Conservation (phyloP, 2,329 filamentous ascomycete genomes). For the Alternaria ethzedia region DNA sequence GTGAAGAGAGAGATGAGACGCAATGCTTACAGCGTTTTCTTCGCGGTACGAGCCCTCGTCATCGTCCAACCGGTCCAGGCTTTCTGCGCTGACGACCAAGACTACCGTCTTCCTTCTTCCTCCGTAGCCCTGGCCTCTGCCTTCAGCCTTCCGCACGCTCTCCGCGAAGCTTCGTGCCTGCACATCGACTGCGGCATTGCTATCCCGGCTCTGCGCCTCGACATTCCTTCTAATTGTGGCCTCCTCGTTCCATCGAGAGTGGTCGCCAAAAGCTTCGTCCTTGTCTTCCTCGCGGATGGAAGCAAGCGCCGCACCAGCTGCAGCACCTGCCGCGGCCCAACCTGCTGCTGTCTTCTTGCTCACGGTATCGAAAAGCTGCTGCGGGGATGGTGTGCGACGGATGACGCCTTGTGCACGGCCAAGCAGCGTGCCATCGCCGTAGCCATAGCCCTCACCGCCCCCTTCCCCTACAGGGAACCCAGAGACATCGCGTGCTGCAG, state of each 20-base stretch:
- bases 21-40: conserved; percentile 77
- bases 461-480: conserved; percentile 35
- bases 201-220: conserved; percentile 46
- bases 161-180: conserved; percentile 43
- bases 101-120: conserved; percentile 73
- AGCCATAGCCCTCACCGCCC: conserved; percentile 20
- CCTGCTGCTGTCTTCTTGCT: conserved; percentile 82
- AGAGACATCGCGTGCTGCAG: conserved; percentile 23
- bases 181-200: conserved; percentile 38
- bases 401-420: conserved; percentile 81
- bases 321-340: conserved; percentile 81
- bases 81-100: conserved; percentile 84
- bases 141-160: conserved; percentile 29
- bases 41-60: conserved; percentile 64
- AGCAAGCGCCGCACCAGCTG: conserved; percentile 79
- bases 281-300: conserved; percentile 85
- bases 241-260: conserved; percentile 92
- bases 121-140: conserved; percentile 19
- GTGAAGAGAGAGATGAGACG: background rate
- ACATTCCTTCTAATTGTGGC: conserved; percentile 68
- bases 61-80: conserved; percentile 62
- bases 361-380: conserved; percentile 85
- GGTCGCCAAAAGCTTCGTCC: conserved; percentile 75
- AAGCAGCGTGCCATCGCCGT: conserved; percentile 67
- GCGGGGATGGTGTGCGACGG: conserved; percentile 81